phyloP scores from a whole-genome alignment of 129 eudicot species.

The Centaurea solstitialis region DNA sequence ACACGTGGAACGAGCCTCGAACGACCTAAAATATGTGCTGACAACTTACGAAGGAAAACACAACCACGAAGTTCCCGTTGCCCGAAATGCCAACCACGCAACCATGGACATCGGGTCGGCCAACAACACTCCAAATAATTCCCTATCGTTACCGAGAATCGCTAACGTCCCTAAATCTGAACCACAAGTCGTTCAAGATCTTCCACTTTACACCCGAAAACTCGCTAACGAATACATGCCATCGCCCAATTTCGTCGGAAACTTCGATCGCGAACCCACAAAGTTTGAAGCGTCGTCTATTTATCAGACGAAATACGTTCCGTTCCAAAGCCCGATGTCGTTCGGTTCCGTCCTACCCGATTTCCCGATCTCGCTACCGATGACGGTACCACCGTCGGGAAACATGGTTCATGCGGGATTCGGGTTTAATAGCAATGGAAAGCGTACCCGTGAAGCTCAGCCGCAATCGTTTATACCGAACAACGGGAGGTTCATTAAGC shows the following conservation, averaged over 20 bases:
- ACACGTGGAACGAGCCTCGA: slow-evolving; percentile 76
- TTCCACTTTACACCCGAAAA: slow-evolving; percentile 37
- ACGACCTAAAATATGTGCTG: slow-evolving; percentile 58
- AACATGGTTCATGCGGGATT: slow-evolving; percentile 32
- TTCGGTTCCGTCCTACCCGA: slow-evolving; percentile 46
- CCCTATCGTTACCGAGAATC: slow-evolving; percentile 29
- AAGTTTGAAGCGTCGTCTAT: slow-evolving; percentile 40
- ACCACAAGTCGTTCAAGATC: slow-evolving; percentile 44
- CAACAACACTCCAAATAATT: slow-evolving; percentile 20
- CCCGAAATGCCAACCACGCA: slow-evolving; percentile 49
- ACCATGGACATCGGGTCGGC: slow-evolving; percentile 31
- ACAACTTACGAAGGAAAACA: slow-evolving; percentile 83
- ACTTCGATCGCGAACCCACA: slow-evolving; percentile 28
- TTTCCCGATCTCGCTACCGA: slow-evolving; percentile 38
- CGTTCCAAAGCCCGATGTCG: slow-evolving; percentile 38
- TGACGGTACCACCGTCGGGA: slow-evolving; percentile 32
- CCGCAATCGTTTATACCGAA: slow-evolving; percentile 27
- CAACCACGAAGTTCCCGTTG: slow-evolving; percentile 64
- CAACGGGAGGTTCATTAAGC: slow-evolving; percentile 35
- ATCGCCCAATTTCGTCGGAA: slow-evolving; percentile 43
- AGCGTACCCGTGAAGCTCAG: slow-evolving; percentile 12
- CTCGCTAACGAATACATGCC: slow-evolving; percentile 29
- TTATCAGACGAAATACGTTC: slow-evolving; percentile 40
- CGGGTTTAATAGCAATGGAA: slow-evolving; percentile 30
- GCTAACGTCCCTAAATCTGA: slow-evolving; percentile 39